A percentile compares a stretch with the other conserved stretches of the same genome.
Evolutionary conservation across 177 flowering plant species (phyloP).

Genomic region (Vitis hybrid): DNA sequence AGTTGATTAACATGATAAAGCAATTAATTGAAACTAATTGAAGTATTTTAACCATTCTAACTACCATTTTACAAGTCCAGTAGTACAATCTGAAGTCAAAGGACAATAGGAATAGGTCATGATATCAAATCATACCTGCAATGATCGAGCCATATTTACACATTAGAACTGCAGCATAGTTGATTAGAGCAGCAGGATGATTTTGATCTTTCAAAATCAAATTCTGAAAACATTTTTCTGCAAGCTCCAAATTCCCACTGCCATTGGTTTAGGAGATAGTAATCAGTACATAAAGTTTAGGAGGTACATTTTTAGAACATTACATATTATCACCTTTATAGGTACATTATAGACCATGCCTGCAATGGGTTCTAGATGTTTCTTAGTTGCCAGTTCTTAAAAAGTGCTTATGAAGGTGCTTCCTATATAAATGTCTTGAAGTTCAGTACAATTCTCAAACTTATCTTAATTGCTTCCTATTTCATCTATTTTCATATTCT

Average conservation of each 20-base stretch:
- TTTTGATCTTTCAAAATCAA: conserved; percentile 83
- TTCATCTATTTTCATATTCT: too few relatives aligned
- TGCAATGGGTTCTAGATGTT: too few relatives aligned
- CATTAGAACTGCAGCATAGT: conserved; percentile 76
- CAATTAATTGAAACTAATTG: conserved; percentile 3
- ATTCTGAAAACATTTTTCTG: conserved; percentile 77
- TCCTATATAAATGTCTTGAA: too few relatives aligned
- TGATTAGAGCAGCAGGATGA: conserved; percentile 88
- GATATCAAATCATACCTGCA: conserved; percentile 58
- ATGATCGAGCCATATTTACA: conserved; percentile 74
- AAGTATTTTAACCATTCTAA: background rate
- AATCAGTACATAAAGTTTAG: conserved; percentile 4
- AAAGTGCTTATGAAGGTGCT: too few relatives aligned
- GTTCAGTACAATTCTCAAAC: too few relatives aligned
- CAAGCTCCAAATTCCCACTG: conserved; percentile 84
- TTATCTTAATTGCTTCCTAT: too few relatives aligned
- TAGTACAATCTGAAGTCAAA: background rate
- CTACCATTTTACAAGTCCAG: background rate
- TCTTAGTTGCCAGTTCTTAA: too few relatives aligned
- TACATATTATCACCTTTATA: too few relatives aligned
- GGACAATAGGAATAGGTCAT: background rate
- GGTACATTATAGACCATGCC: too few relatives aligned
- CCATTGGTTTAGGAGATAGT: conserved; percentile 8
- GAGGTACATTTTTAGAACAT: background rate
- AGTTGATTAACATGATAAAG: background rate